These are phyloP conservation scores for Leishmania tropica DNA, from an alignment of 208 protist species.

Conservation along the genomic window DNA sequence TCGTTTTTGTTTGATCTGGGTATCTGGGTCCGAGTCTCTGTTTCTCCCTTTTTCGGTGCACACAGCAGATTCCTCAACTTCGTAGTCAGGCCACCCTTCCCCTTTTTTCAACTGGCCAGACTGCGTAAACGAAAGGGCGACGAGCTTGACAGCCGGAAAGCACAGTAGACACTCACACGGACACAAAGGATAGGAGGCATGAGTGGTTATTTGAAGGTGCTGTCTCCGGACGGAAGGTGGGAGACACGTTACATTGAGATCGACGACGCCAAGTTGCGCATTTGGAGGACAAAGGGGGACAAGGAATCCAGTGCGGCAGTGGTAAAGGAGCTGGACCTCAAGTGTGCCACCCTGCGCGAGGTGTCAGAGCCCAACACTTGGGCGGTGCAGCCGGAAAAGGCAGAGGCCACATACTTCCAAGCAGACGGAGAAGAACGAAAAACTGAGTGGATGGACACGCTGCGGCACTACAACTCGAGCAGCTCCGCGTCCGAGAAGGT, in stretches of 20 bases:
- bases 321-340: slow-evolving; percentile 56
- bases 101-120: background rate
- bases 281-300: slow-evolving; percentile 60
- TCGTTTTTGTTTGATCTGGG: background rate
- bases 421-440: slow-evolving; percentile 44
- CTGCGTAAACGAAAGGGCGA: background rate
- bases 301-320: slow-evolving; percentile 32
- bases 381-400: slow-evolving; percentile 29
- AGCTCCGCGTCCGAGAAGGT: slow-evolving; percentile 55
- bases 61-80: background rate
- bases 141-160: background rate
- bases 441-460: slow-evolving; percentile 42
- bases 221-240: slow-evolving; percentile 33
- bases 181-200: slow-evolving; percentile 11
- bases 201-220: slow-evolving; percentile 55
- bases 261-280: slow-evolving; percentile 58
- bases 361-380: slow-evolving; percentile 30
- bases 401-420: slow-evolving; percentile 31
- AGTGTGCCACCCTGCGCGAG: slow-evolving; percentile 33
- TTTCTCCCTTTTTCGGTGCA: background rate
- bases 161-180: background rate
- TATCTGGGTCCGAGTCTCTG: background rate
- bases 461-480: slow-evolving; percentile 35
- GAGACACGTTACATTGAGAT: slow-evolving; percentile 76
- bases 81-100: background rate